phyloP scores from a whole-genome alignment of 2,329 filamentous ascomycete species.

The Metarhizium humberi region DNA sequence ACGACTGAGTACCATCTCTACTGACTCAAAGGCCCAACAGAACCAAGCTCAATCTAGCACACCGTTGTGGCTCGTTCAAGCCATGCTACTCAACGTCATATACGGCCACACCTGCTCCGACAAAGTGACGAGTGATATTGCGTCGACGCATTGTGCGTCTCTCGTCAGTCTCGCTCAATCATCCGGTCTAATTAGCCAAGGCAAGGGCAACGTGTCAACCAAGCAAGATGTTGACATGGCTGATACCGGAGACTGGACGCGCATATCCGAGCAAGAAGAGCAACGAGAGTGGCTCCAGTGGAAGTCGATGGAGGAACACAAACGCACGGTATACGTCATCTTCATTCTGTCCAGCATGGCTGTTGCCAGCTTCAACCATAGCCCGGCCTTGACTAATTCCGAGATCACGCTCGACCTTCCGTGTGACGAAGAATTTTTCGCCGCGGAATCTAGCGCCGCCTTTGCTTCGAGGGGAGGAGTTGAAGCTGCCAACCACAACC shows the following conservation, averaged over 20 bases:
- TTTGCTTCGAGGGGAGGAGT: conserved; percentile 73
- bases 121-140: conserved; percentile 82
- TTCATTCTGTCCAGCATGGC: conserved; percentile 87
- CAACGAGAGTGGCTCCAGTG: conserved; percentile 66
- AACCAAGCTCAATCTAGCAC: conserved; percentile 53
- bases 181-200: conserved; percentile 56
- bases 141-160: conserved; percentile 83
- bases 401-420: conserved; percentile 85
- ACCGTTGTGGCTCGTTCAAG: conserved; percentile 90
- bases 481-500: conserved; percentile 58
- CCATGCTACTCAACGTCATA: conserved; percentile 92
- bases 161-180: conserved; percentile 85
- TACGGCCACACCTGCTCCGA: conserved; percentile 94
- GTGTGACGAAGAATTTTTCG: conserved; percentile 87
- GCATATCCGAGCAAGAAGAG: conserved; percentile 42
- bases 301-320: conserved; percentile 83
- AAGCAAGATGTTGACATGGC: conserved; percentile 47
- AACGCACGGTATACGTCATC: conserved; percentile 83
- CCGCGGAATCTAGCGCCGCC: conserved; percentile 69
- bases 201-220: conserved; percentile 10
- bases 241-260: conserved; percentile 40
- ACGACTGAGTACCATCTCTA: conserved; percentile 39
- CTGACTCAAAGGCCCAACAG: conserved; percentile 43
- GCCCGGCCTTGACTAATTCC: conserved; percentile 84
- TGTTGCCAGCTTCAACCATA: conserved; percentile 87